Evolutionary conservation across 129 eudicot genomes (phyloP), one percentile per base, ranked within the genome.

Genomic region (Flaveria trinervia): DNA sequence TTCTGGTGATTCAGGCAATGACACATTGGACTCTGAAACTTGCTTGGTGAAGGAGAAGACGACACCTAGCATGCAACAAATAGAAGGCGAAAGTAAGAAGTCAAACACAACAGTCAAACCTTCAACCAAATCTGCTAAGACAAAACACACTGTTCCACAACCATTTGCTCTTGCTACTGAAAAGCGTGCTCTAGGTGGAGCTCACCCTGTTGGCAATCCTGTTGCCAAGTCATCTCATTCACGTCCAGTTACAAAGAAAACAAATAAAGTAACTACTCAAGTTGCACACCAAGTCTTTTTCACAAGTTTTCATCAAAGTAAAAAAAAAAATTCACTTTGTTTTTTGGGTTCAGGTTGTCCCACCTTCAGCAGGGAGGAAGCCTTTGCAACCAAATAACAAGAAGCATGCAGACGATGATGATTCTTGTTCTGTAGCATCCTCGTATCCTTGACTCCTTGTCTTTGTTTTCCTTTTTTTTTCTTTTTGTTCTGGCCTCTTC

Each of bases 151-250:
- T 7, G 88, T 85, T 65, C 93, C 93, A 5, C 89, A 84, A 72
- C 91, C 88, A 61, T 92, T 92, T 84, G 90, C 93, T 74, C 84
- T 92, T 85, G 97, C 97, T 56, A 92, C 98, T 71, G 98, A 88
- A 79, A 90, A 86, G 74, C 90, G 96, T 9, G 96, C 96, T 60
- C 82, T 75, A n/a, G 14, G 26, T 71, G 92, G 86, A 73, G 77
- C 78, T 79, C 96, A 88, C 43, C 86, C 88, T 43, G 73, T 68
- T 79, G 83, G 59, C 43, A 79, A 76, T 85, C 80, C 28, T 83
- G 80, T 54, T 14, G 70, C 72, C 65, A 89, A 81, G 69, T 59
- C 81, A 61, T 80, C 88, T 66, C 74, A 65, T 25, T 51, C 82
- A 65, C 79, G 73, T 43, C 77, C 59, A 20, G 73, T 41, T 77